Percentiles rank a stretch among this genome's conserved stretches.
Conservation (phyloP, 2,329 filamentous ascomycete species). For the Aspergillus fumigatus region DNA sequence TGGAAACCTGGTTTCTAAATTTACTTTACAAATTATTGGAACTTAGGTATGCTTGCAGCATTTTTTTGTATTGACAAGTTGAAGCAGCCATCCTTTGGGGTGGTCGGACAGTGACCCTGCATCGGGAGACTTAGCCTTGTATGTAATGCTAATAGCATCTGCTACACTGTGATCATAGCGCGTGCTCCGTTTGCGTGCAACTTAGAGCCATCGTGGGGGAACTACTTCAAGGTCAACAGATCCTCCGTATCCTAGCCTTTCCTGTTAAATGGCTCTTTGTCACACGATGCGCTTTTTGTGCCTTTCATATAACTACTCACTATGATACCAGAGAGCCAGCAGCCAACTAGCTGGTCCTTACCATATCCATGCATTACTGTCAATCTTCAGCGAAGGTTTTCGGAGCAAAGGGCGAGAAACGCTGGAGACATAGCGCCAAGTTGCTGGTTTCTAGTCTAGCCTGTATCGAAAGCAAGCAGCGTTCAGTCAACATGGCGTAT, state of each 20-base stretch:
- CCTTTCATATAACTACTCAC: conserved; percentile 20
- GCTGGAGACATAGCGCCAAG: conserved; percentile 3
- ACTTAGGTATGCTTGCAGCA: not conserved
- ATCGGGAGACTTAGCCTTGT: conserved; percentile 1
- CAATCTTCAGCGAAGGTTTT: conserved; percentile 6
- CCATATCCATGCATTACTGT: conserved; percentile 13
- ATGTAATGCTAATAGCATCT: conserved; percentile 32
- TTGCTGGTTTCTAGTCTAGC: conserved; percentile 1
- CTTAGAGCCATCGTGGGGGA: conserved; percentile 7
- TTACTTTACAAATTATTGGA: not conserved
- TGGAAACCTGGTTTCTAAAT: not conserved
- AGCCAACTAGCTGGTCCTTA: conserved; percentile 9
- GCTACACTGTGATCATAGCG: conserved; percentile 26
- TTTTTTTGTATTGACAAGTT: not conserved
- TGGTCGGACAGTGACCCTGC: not conserved
- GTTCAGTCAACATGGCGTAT: conserved; percentile 23
- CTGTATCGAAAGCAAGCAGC: conserved; percentile 14
- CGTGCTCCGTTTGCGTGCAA: conserved; percentile 24
- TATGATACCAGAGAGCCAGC: conserved; percentile 17
- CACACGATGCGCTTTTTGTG: conserved; percentile 20
- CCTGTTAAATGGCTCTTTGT: conserved; percentile 13
- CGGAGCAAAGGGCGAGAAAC: conserved; percentile 8
- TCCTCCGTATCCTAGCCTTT: conserved; percentile 11
- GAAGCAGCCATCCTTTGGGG: not conserved
- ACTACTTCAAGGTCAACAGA: conserved; percentile 29